Conservation (phyloP, 768 basidiomycete genomes). For the Rhodotorula toruloides region DNA sequence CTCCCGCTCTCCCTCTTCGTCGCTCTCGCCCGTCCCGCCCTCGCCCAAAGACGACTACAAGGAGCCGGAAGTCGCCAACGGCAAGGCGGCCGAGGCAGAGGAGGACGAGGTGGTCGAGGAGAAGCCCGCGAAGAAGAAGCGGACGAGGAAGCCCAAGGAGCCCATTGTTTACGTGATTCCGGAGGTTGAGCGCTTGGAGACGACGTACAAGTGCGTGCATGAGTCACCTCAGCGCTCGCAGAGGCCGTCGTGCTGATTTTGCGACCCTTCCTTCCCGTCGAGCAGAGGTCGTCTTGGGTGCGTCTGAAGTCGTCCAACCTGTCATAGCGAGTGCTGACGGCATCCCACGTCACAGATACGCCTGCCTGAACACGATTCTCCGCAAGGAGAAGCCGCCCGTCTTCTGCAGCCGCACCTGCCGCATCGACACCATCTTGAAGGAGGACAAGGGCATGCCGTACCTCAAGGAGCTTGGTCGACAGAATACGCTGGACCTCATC, state of each 20-base stretch:
- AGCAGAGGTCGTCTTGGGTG: slow-evolving; percentile 19
- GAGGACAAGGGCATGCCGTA: slow-evolving; percentile 69
- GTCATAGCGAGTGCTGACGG: not conserved
- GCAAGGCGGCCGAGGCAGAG: not conserved
- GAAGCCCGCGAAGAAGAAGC: slow-evolving; percentile 20
- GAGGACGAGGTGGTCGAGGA: slow-evolving; percentile 7
- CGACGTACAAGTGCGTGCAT: slow-evolving; percentile 36
- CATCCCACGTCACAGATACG: slow-evolving; percentile 57
- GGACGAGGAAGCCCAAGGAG: slow-evolving; percentile 34
- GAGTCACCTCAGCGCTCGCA: not conserved
- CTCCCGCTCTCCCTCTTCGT: slow-evolving; percentile 20
- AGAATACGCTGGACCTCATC: slow-evolving; percentile 54
- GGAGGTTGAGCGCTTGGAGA: slow-evolving; percentile 35
- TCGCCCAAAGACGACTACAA: not conserved
- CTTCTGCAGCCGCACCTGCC: slow-evolving; percentile 60
- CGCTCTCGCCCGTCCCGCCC: slow-evolving; percentile 15
- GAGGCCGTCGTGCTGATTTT: not conserved
- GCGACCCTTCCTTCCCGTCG: not conserved
- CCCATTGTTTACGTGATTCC: slow-evolving; percentile 41
- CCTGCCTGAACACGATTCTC: slow-evolving; percentile 78
- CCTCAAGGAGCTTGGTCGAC: slow-evolving; percentile 71
- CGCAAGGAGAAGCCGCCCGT: slow-evolving; percentile 66
- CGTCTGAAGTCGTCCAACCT: not conserved
- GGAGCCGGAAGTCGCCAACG: not conserved
- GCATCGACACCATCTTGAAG: slow-evolving; percentile 63